Conservation (phyloP, 306 rosid species). For the Trifolium subterraneum region DNA sequence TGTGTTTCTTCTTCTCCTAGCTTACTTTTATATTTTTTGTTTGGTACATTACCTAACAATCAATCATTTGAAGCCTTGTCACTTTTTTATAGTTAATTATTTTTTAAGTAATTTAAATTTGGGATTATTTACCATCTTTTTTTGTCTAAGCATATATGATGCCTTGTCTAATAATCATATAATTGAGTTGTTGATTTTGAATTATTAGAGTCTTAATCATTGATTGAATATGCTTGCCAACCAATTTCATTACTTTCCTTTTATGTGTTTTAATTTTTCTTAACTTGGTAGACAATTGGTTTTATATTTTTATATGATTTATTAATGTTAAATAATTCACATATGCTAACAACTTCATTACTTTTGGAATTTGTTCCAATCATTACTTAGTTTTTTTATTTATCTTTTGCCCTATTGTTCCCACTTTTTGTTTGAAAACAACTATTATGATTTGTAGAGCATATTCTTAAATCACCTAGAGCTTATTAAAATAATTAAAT, state of each 20-base stretch:
- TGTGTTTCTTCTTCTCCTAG: slow-evolving; percentile 23
- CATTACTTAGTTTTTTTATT: slow-evolving; percentile 16
- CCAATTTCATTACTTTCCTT: slow-evolving; percentile 38
- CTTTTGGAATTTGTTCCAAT: slow-evolving; percentile 21
- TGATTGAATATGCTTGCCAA: slow-evolving; percentile 38
- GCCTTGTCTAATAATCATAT: slow-evolving; percentile 27
- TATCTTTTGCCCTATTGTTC: slow-evolving; percentile 27
- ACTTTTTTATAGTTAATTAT: too few species aligned
- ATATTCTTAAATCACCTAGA: slow-evolving; percentile 31
- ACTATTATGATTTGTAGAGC: slow-evolving; percentile 12
- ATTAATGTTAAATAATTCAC: slow-evolving; percentile 38
- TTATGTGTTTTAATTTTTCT: slow-evolving; percentile 36
- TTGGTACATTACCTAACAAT: too few species aligned
- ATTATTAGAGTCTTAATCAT: slow-evolving; percentile 39
- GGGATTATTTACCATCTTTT: not conserved
- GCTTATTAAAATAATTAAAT: slow-evolving; percentile 16
- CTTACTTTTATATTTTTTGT: not conserved
- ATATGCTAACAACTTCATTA: slow-evolving; percentile 31
- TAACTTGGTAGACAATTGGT: slow-evolving; percentile 34
- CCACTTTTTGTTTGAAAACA: slow-evolving; percentile 33
- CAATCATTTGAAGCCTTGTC: too few species aligned
- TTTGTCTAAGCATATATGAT: slow-evolving; percentile 28
- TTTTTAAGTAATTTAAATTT: too few species aligned
- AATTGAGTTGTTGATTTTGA: slow-evolving; percentile 41
- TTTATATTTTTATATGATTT: slow-evolving; percentile 17